Conservation (phyloP, 208 protist species). For the Naegleria lovaniensis region DNA sequence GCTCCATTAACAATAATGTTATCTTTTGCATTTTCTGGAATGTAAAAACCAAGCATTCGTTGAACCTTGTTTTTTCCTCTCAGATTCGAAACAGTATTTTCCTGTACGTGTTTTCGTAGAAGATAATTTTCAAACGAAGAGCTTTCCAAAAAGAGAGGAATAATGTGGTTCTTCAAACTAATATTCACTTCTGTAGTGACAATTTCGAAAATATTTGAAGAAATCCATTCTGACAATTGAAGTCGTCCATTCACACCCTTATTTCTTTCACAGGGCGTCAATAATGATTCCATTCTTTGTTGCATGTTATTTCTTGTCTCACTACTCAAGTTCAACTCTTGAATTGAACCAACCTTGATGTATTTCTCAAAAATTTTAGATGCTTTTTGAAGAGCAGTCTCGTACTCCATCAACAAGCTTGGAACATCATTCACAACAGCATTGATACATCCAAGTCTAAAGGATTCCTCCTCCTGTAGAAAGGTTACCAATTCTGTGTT, state of each 20-base stretch:
- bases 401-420: background rate
- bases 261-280: background rate
- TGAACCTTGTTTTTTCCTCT: background rate
- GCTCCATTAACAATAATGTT: background rate
- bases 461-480: background rate
- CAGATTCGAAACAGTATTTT: background rate
- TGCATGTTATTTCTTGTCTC: background rate
- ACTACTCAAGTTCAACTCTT: background rate
- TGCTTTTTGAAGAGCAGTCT: background rate
- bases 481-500: background rate
- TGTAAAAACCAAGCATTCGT: background rate
- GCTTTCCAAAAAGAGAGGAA: background rate
- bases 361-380: background rate
- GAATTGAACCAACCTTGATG: background rate
- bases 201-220: background rate
- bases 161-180: background rate
- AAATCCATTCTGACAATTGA: background rate
- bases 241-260: background rate
- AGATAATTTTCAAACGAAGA: background rate
- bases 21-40: background rate
- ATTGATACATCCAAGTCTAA: background rate
- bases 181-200: background rate
- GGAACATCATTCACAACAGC: background rate
- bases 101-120: background rate
- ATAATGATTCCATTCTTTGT: background rate